Evolutionary conservation across 2,329 filamentous ascomycete genomes (phyloP).

Genomic region (Calonectria henricotiae): DNA sequence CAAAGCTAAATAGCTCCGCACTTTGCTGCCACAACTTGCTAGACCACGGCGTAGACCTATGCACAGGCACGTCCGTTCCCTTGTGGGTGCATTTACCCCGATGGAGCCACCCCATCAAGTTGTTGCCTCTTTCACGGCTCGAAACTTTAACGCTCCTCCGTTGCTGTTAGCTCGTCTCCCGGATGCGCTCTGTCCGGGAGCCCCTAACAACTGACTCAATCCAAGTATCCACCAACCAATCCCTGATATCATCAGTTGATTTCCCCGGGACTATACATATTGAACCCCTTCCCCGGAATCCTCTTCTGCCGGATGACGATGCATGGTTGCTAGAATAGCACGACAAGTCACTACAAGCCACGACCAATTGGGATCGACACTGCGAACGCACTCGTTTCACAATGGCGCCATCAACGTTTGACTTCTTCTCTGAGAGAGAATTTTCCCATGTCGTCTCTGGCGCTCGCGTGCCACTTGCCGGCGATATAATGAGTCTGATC

Average conservation of each 20-base stretch:
- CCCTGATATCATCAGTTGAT: background rate
- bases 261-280: constrained; percentile 1
- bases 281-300: background rate
- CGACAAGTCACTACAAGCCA: constrained; percentile 9
- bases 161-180: background rate
- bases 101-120: background rate
- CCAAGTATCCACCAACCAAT: background rate
- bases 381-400: constrained; percentile 8
- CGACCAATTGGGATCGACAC: constrained; percentile 3
- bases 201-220: constrained; percentile 10
- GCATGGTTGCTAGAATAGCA: constrained; percentile 11
- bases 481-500: constrained; percentile 57
- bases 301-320: background rate
- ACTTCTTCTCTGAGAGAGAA: constrained; percentile 3
- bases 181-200: background rate
- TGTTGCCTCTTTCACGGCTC: background rate
- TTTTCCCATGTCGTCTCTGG: constrained; percentile 20
- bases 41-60: constrained; percentile 7
- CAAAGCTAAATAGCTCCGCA: constrained; percentile 5
- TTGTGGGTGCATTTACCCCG: constrained; percentile 3
- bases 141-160: constrained; percentile 8
- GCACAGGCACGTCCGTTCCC: constrained; percentile 15
- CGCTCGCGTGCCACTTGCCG: constrained; percentile 54
- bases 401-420: background rate
- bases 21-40: constrained; percentile 8